phyloP scores from a whole-genome alignment of 176 grass and related monocot species.

The Ampelocalamus luodianensis region DNA sequence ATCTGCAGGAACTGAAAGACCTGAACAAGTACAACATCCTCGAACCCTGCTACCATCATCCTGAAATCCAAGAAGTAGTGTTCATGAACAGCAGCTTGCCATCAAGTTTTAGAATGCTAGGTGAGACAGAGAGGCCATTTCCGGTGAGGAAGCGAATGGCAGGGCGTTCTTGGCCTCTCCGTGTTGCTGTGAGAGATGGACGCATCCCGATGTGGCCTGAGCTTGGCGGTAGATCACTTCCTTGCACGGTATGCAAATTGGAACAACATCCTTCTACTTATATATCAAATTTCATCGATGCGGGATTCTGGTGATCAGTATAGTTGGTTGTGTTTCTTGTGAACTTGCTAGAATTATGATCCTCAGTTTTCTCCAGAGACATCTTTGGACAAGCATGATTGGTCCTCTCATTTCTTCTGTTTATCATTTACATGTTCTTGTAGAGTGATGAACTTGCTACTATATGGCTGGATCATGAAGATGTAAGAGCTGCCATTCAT shows the following conservation, averaged over 20 bases:
- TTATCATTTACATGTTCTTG: constrained; percentile 16
- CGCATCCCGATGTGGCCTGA: constrained; percentile 70
- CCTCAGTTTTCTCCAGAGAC: background rate
- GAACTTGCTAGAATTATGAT: background rate
- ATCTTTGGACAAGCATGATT: background rate
- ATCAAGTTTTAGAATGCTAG: constrained; percentile 76
- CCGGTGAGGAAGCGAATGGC: constrained; percentile 90
- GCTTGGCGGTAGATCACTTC: constrained; percentile 67
- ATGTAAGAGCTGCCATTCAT: constrained; percentile 72
- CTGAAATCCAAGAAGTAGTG: constrained; percentile 47
- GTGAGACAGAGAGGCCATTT: constrained; percentile 69
- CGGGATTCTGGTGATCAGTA: background rate
- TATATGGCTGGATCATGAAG: constrained; percentile 71
- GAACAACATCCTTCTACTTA: background rate
- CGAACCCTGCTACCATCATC: constrained; percentile 68
- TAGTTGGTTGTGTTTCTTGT: background rate
- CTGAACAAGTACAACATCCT: constrained; percentile 73
- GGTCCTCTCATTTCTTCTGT: background rate
- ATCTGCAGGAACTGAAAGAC: constrained; percentile 61
- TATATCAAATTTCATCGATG: background rate
- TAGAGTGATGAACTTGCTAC: constrained; percentile 77
- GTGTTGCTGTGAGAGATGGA: constrained; percentile 54
- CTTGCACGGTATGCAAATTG: constrained; percentile 67
- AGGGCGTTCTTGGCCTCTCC: constrained; percentile 82
- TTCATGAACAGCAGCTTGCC: constrained; percentile 68